Percentiles rank a stretch among this genome's conserved stretches.
Evolutionary conservation across 768 basidiomycete genomes (phyloP).

Genomic region (Clavulina sp.): DNA sequence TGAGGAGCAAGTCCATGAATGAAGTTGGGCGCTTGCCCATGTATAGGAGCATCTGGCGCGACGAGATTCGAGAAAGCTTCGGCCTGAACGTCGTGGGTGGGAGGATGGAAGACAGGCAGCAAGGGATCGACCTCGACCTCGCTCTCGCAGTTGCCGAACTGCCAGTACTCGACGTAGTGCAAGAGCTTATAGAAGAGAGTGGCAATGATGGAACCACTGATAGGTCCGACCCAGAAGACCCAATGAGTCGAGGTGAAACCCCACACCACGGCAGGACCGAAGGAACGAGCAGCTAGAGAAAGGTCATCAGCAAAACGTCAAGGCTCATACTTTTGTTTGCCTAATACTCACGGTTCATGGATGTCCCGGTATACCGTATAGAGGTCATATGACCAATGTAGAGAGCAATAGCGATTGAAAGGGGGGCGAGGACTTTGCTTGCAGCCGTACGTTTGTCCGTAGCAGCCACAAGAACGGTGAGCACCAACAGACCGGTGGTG

Average conservation of each 20-base stretch:
- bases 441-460: constrained; percentile 8
- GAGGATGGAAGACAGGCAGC: no score
- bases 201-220: constrained; percentile 45
- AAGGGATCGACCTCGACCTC: no score
- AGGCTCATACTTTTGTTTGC: not conserved
- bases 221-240: constrained; percentile 60
- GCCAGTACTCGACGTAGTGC: not conserved
- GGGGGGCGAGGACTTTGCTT: not conserved
- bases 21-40: no score
- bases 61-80: no score
- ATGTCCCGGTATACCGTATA: not conserved
- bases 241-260: constrained; percentile 32
- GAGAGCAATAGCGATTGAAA: constrained; percentile 10
- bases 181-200: constrained; percentile 38
- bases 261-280: constrained; percentile 12
- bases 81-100: no score
- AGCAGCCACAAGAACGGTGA: constrained; percentile 2
- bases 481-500: constrained; percentile 10
- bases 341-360: not conserved
- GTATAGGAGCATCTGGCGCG: no score
- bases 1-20: no score
- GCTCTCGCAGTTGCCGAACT: not conserved
- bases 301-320: not conserved
- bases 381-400: constrained; percentile 9
- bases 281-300: constrained; percentile 10